Evolutionary conservation across 805 yeast species (phyloP).

Genomic region (Blastobotrys terrestris): DNA sequence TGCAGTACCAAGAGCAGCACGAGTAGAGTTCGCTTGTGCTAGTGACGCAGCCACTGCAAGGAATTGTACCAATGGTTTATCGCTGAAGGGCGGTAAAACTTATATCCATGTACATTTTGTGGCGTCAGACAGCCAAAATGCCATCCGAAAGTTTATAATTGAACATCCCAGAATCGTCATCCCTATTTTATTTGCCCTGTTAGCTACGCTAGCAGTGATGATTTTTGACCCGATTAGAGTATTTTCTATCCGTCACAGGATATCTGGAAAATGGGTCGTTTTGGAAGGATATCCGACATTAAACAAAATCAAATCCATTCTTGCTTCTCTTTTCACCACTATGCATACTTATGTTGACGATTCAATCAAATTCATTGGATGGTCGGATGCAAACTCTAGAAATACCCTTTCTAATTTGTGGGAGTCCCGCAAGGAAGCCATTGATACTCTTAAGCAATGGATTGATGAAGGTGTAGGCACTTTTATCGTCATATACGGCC

Average conservation of each 20-base stretch:
- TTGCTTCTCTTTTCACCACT: neutral
- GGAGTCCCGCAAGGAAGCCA: conserved; percentile 65
- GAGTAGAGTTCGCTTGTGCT: conserved; percentile 47
- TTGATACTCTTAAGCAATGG: conserved; percentile 69
- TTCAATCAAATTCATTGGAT: neutral
- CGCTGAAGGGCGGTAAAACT: conserved; percentile 45
- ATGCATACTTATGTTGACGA: neutral
- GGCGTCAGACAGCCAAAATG: conserved; percentile 42
- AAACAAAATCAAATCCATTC: neutral
- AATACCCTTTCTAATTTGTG: conserved; percentile 38
- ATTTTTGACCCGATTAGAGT: conserved; percentile 92
- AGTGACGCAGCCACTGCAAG: conserved; percentile 80
- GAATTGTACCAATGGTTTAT: conserved; percentile 82
- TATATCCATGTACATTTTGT: conserved; percentile 70
- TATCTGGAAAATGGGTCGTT: conserved; percentile 28
- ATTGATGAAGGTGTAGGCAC: conserved; percentile 84
- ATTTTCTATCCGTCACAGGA: conserved; percentile 66
- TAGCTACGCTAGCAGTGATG: conserved; percentile 76
- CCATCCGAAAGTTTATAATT: conserved; percentile 50
- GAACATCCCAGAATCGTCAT: conserved; percentile 79
- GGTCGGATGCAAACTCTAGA: neutral
- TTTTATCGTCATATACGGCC: conserved; percentile 85
- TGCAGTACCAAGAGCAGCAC: conserved; percentile 47
- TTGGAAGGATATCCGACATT: conserved; percentile 8
- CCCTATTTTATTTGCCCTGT: conserved; percentile 69